Percentiles rank a stretch among this genome's conserved stretches.
These are phyloP conservation scores for Parathielavia hyrcaniae DNA, from an alignment of 495 filamentous ascomycete species.

Conservation along the genomic window DNA sequence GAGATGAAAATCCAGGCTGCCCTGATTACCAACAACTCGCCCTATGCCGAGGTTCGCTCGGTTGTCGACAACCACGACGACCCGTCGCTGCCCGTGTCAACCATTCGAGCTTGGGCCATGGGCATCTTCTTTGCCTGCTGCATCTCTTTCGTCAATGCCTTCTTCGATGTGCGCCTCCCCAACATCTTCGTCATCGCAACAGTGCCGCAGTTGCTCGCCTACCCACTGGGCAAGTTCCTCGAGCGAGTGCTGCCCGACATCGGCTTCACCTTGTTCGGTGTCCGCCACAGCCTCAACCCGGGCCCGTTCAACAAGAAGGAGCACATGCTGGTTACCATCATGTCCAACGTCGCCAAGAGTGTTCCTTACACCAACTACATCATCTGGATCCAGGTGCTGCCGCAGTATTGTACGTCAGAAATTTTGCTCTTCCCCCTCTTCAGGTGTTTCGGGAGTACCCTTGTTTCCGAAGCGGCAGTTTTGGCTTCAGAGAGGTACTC, in stretches of 20 bases:
- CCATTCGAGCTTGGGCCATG: slow-evolving; percentile 39
- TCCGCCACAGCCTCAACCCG: slow-evolving; percentile 40
- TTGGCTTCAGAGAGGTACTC: too few species aligned
- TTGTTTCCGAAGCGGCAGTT: too few species aligned
- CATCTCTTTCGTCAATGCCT: slow-evolving; percentile 40
- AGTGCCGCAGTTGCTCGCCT: slow-evolving; percentile 39
- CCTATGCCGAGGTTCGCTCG: slow-evolving; percentile 47
- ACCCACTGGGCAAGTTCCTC: slow-evolving; percentile 34
- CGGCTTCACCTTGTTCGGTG: slow-evolving; percentile 37
- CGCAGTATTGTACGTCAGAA: too few species aligned
- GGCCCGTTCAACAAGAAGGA: slow-evolving; percentile 49
- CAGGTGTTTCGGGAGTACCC: too few species aligned
- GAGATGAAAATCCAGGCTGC: slow-evolving; percentile 43
- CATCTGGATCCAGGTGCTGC: slow-evolving; percentile 43
- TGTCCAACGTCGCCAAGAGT: slow-evolving; percentile 37
- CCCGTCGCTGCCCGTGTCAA: slow-evolving; percentile 32
- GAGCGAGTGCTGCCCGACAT: slow-evolving; percentile 34
- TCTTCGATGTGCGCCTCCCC: slow-evolving; percentile 40
- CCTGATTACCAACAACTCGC: slow-evolving; percentile 40
- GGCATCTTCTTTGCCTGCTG: slow-evolving; percentile 34
- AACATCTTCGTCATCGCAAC: slow-evolving; percentile 32
- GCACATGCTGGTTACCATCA: slow-evolving; percentile 48
- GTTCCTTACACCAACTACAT: slow-evolving; percentile 39
- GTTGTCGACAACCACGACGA: slow-evolving; percentile 47
- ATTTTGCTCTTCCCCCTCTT: too few species aligned